Conservation (phyloP, 805 yeast genomes). For the Monosporozyma servazzii region DNA sequence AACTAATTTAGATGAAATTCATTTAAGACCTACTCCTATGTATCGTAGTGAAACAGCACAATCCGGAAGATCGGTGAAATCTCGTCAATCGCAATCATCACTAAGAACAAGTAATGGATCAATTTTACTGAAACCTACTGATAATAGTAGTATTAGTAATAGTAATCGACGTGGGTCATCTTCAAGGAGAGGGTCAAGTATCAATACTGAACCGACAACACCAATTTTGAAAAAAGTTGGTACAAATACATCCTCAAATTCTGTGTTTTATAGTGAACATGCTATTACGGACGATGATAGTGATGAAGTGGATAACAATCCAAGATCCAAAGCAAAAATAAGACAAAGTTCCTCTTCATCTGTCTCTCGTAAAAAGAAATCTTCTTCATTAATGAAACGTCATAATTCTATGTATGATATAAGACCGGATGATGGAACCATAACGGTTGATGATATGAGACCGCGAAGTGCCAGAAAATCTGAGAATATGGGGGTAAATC, state of each 20-base stretch:
- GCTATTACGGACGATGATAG: slow-evolving; percentile 22
- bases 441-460: neutral
- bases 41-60: slow-evolving; percentile 4
- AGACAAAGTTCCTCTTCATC: slow-evolving; percentile 9
- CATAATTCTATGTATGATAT: slow-evolving; percentile 7
- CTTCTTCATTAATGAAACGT: slow-evolving; percentile 9
- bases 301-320: slow-evolving; percentile 4
- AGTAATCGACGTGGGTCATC: slow-evolving; percentile 25
- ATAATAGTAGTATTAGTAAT: slow-evolving; percentile 15
- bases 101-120: slow-evolving; percentile 19
- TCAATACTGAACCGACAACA: neutral
- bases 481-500: slow-evolving; percentile 1
- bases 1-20: neutral
- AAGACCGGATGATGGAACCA: neutral
- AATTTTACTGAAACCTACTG: neutral
- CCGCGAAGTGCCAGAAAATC: slow-evolving; percentile 1
- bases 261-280: slow-evolving; percentile 10
- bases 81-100: slow-evolving; percentile 5
- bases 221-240: slow-evolving; percentile 2
- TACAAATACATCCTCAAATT: neutral
- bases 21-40: neutral
- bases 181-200: neutral
- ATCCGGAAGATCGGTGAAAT: slow-evolving; percentile 8
- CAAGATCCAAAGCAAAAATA: neutral
- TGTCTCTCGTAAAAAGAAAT: slow-evolving; percentile 6